phyloP scores from a whole-genome alignment of 2,329 filamentous ascomycete genomes.

The Rhynchosporium secalis region DNA sequence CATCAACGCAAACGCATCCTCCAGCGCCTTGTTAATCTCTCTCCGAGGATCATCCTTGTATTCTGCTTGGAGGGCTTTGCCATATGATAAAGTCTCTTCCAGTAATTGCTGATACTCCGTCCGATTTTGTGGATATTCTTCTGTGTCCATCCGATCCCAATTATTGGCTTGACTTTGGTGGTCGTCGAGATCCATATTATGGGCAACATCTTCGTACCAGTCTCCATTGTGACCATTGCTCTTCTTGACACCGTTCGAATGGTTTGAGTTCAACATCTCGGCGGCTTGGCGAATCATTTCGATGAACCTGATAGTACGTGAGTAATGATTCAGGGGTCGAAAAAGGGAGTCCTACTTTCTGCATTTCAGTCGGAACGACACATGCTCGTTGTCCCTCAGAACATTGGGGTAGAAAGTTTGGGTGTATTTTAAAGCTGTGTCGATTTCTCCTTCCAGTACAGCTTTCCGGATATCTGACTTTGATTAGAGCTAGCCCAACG shows the following conservation, averaged over 20 bases:
- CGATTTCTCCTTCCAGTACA: slow-evolving; percentile 89
- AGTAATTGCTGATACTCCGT: slow-evolving; percentile 51
- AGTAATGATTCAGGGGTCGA: background rate
- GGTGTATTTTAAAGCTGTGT: slow-evolving; percentile 82
- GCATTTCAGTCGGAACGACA: slow-evolving; percentile 85
- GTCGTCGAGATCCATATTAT: slow-evolving; percentile 56
- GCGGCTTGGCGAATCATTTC: slow-evolving; percentile 84
- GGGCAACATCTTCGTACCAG: slow-evolving; percentile 43
- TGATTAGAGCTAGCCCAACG: slow-evolving; percentile 3
- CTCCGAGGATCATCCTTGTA: slow-evolving; percentile 70
- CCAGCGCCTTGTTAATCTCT: slow-evolving; percentile 71
- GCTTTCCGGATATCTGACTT: slow-evolving; percentile 75
- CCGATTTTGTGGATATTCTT: slow-evolving; percentile 38
- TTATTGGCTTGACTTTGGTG: slow-evolving; percentile 46
- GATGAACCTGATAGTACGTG: slow-evolving; percentile 57
- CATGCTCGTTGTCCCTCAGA: slow-evolving; percentile 75
- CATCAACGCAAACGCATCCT: slow-evolving; percentile 84
- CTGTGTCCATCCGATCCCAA: slow-evolving; percentile 56
- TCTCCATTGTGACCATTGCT: slow-evolving; percentile 43
- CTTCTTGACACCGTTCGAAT: slow-evolving; percentile 38
- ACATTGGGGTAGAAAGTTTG: slow-evolving; percentile 77
- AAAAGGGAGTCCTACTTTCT: slow-evolving; percentile 54
- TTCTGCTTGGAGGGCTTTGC: slow-evolving; percentile 73
- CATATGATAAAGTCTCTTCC: slow-evolving; percentile 73
- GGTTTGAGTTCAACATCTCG: slow-evolving; percentile 52